Conservation (phyloP, 129 eudicot genomes). For the Arctium minus region DNA sequence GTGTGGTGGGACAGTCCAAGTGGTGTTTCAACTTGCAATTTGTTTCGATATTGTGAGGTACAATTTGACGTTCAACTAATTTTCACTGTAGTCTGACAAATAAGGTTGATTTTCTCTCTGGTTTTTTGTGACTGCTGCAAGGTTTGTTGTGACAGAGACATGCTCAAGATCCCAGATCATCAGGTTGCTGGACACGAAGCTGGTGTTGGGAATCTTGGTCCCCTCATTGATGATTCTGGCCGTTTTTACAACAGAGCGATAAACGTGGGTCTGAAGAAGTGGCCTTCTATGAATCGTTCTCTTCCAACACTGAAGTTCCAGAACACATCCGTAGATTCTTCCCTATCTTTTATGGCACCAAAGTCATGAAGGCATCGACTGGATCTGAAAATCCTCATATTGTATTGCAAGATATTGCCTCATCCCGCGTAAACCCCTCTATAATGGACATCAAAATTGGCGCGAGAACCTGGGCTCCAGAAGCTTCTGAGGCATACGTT, state of each 20-base stretch:
- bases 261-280: conserved; percentile 70
- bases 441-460: conserved; percentile 88
- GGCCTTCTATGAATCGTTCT: conserved; percentile 59
- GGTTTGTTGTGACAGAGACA: conserved; percentile 21
- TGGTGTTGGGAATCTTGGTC: conserved; percentile 58
- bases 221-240: conserved; percentile 72
- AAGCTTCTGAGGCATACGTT: conserved; percentile 60
- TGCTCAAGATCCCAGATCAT: conserved; percentile 71
- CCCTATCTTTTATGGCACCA: conserved; percentile 72
- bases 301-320: conserved; percentile 48
- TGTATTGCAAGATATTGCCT: conserved; percentile 58
- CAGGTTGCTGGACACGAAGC: conserved; percentile 96
- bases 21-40: conserved; percentile 14
- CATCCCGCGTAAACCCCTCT: conserved; percentile 47
- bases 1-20: neutral
- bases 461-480: conserved; percentile 75
- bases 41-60: conserved; percentile 2
- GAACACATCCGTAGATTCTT: conserved; percentile 55
- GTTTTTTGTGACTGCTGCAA: neutral
- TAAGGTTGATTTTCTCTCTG: neutral
- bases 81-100: neutral
- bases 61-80: neutral
- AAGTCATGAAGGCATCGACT: conserved; percentile 66
- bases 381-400: conserved; percentile 77
- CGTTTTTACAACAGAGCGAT: conserved; percentile 79